Evolutionary conservation across 148 eudicot species (phyloP).

Genomic region (Rhododendron simsii): DNA sequence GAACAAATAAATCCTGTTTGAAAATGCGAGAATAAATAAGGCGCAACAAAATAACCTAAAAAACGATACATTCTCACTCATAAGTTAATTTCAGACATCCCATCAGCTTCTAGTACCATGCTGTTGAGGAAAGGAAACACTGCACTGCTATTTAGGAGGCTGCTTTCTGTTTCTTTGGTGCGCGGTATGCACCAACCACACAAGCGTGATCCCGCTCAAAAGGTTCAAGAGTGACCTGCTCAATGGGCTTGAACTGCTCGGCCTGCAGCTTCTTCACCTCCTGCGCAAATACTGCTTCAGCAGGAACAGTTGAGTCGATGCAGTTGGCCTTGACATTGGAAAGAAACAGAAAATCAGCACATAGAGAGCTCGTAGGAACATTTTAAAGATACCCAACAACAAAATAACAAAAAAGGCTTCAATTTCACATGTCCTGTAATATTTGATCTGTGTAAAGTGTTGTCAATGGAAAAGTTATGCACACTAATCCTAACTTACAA

Average conservation of each 20-base stretch:
- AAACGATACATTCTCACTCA: not conserved
- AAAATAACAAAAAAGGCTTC: not conserved
- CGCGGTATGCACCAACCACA: constrained; percentile 79
- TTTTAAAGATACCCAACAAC: not conserved
- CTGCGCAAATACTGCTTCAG: constrained; percentile 79
- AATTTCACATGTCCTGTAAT: not conserved
- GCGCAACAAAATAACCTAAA: not conserved
- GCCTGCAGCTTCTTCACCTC: constrained; percentile 87
- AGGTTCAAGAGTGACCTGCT: constrained; percentile 90
- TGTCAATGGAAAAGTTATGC: not conserved
- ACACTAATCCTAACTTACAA: not conserved
- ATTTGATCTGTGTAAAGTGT: not conserved
- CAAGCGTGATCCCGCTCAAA: constrained; percentile 94
- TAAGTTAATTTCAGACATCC: not conserved
- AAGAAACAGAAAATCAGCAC: not conserved
- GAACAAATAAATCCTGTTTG: not conserved
- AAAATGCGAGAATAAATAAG: not conserved
- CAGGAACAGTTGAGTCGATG: constrained; percentile 87
- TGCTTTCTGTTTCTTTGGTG: constrained; percentile 80
- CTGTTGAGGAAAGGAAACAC: not conserved
- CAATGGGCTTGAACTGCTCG: constrained; percentile 84
- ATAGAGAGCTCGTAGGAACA: not conserved
- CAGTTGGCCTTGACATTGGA: constrained; percentile 64
- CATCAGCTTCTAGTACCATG: not conserved
- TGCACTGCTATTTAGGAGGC: constrained; percentile 14